Conservation (phyloP, 169 alveolate genomes). For the Cystoisospora suis region DNA sequence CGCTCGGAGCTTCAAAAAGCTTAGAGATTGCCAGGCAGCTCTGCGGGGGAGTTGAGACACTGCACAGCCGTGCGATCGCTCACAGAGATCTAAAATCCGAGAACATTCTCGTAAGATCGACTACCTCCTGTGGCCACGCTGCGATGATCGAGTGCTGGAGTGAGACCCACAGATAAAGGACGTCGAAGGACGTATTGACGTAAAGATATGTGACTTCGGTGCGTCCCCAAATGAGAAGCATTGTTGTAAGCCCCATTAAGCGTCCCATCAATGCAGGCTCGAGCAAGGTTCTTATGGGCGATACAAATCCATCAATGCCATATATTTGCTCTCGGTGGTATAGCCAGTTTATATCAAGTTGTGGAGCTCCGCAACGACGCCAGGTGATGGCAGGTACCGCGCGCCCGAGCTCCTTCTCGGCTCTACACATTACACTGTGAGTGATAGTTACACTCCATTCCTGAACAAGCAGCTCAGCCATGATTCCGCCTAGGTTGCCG, state of each 20-base stretch:
- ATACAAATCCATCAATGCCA: constrained; percentile 35
- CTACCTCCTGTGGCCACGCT: not conserved
- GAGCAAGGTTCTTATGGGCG: constrained; percentile 18
- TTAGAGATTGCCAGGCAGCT: constrained; percentile 26
- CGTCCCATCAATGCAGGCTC: not conserved
- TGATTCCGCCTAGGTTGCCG: not conserved
- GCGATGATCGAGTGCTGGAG: not conserved
- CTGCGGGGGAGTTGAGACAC: not conserved
- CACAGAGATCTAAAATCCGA: constrained; percentile 55
- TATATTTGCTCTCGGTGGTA: constrained; percentile 53
- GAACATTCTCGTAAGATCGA: constrained; percentile 23
- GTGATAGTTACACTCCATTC: not conserved
- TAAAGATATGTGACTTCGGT: constrained; percentile 24
- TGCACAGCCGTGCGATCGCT: constrained; percentile 35
- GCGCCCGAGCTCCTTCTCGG: constrained; percentile 59
- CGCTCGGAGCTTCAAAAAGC: not conserved
- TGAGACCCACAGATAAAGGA: not conserved
- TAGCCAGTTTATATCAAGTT: too few species aligned
- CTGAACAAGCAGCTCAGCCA: not conserved
- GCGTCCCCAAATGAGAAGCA: not conserved
- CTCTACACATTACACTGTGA: constrained; percentile 33
- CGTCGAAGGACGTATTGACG: not conserved
- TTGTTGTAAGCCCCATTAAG: too few species aligned
- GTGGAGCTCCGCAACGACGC: not conserved
- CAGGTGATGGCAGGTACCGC: constrained; percentile 17